Evolutionary conservation across 441 rosid genomes (phyloP).

Genomic region (Erysimum cheiri): DNA sequence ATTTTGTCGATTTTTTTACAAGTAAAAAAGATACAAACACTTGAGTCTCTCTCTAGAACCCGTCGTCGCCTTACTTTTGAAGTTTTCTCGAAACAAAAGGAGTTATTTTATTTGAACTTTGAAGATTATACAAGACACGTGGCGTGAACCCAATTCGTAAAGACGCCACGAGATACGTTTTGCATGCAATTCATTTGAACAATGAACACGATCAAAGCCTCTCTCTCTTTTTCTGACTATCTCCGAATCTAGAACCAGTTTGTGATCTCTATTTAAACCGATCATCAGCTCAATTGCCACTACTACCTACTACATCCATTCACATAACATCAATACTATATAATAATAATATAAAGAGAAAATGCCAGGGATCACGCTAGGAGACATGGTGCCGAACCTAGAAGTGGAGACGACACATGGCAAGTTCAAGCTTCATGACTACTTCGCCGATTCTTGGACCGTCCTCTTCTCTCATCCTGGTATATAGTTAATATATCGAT

Average conservation of each 20-base stretch:
- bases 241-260: background rate
- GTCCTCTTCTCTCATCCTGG: slow-evolving; percentile 88
- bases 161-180: slow-evolving; percentile 35
- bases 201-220: too few relatives aligned
- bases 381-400: slow-evolving; percentile 71
- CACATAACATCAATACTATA: background rate
- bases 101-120: background rate
- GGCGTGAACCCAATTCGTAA: slow-evolving; percentile 17
- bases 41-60: slow-evolving; percentile 1
- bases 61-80: background rate
- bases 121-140: slow-evolving; percentile 20
- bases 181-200: slow-evolving; percentile 39
- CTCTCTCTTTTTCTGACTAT: slow-evolving; percentile 15
- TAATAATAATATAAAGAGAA: background rate
- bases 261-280: slow-evolving; percentile 37
- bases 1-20: background rate
- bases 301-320: slow-evolving; percentile 2
- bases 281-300: background rate
- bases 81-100: slow-evolving; percentile 5
- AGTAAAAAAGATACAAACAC: slow-evolving; percentile 4
- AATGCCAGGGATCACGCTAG: slow-evolving; percentile 83
- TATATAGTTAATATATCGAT: background rate
- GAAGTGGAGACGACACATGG: slow-evolving; percentile 71
- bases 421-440: slow-evolving; percentile 73
- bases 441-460: slow-evolving; percentile 62